These are phyloP conservation scores for Tremella mesenterica DNA, from an alignment of 768 basidiomycete genomes.

Conservation along the genomic window DNA sequence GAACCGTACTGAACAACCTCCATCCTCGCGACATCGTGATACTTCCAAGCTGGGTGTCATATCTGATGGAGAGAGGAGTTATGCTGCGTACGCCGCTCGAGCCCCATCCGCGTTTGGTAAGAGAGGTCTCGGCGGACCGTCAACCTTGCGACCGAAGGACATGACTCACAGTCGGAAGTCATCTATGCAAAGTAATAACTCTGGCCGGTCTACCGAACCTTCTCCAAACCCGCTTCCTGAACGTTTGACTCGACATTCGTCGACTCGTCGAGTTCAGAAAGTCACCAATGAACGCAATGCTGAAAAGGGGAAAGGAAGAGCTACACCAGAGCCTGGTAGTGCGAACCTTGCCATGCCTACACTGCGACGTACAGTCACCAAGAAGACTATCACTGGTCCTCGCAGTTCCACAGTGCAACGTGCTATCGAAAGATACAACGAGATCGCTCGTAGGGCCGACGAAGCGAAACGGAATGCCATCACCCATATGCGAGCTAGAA, in stretches of 20 bases:
- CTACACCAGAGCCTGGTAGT: too few relatives aligned
- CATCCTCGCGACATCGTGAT: slow-evolving; percentile 17
- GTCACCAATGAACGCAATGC: too few relatives aligned
- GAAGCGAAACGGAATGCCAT: slow-evolving; percentile 54
- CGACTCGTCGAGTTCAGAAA: too few relatives aligned
- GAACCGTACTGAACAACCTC: slow-evolving; percentile 36
- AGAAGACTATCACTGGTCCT: not conserved
- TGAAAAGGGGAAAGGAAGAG: too few relatives aligned
- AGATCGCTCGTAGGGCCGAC: slow-evolving; percentile 55
- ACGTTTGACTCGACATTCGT: too few relatives aligned
- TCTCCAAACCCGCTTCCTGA: too few relatives aligned
- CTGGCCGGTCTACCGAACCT: too few relatives aligned
- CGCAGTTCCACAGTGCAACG: not conserved
- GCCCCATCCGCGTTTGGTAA: slow-evolving; percentile 17
- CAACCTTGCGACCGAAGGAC: too few relatives aligned
- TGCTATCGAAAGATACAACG: not conserved
- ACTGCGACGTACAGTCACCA: not conserved
- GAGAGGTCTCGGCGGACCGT: too few relatives aligned
- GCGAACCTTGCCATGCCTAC: too few relatives aligned
- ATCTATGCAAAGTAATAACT: too few relatives aligned
- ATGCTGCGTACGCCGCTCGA: slow-evolving; percentile 84
- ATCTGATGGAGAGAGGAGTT: slow-evolving; percentile 84
- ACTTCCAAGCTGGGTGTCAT: slow-evolving; percentile 50
- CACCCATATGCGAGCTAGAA: slow-evolving; percentile 73
- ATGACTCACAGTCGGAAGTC: too few relatives aligned